Evolutionary conservation across 805 yeast species (phyloP).

Genomic region (Limtongia smithiae): DNA sequence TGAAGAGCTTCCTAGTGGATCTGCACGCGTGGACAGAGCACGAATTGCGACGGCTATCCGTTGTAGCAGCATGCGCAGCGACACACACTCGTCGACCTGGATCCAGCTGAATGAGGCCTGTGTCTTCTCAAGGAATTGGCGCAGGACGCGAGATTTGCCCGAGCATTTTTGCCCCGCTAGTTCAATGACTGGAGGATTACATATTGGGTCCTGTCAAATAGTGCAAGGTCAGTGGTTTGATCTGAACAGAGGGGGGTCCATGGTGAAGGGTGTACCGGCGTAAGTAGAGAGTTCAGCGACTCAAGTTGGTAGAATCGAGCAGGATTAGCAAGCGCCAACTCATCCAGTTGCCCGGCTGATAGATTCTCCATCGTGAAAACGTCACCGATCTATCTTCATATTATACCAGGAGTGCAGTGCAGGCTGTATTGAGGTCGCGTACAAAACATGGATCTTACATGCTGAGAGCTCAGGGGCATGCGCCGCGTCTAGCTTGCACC

Average conservation of each 20-base stretch:
- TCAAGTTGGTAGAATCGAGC: constrained; percentile 17
- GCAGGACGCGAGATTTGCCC: constrained; percentile 15
- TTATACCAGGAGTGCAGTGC: too few species aligned
- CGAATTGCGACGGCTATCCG: constrained; percentile 14
- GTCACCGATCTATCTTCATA: background rate
- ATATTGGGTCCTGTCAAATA: constrained; percentile 5
- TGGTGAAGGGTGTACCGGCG: constrained; percentile 10
- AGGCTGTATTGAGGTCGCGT: too few species aligned
- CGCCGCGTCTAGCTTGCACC: too few species aligned
- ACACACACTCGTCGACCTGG: constrained; percentile 21
- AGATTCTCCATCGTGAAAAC: background rate
- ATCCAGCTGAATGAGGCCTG: constrained; percentile 16
- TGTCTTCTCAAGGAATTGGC: constrained; percentile 6
- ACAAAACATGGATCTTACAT: too few species aligned
- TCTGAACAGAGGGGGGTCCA: background rate
- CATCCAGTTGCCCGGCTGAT: background rate
- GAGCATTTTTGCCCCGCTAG: constrained; percentile 14
- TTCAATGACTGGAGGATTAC: constrained; percentile 14
- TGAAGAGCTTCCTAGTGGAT: too few species aligned
- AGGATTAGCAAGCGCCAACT: constrained; percentile 11
- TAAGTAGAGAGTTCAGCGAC: constrained; percentile 9
- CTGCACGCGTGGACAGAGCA: background rate
- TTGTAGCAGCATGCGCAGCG: constrained; percentile 12
- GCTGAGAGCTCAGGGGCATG: too few species aligned
- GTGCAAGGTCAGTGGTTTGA: background rate